Evolutionary conservation across 352 stramenopile genomes (phyloP), one percentile per base, ranked within the genome.

Genomic region (Phytophthora pseudosyringae): DNA sequence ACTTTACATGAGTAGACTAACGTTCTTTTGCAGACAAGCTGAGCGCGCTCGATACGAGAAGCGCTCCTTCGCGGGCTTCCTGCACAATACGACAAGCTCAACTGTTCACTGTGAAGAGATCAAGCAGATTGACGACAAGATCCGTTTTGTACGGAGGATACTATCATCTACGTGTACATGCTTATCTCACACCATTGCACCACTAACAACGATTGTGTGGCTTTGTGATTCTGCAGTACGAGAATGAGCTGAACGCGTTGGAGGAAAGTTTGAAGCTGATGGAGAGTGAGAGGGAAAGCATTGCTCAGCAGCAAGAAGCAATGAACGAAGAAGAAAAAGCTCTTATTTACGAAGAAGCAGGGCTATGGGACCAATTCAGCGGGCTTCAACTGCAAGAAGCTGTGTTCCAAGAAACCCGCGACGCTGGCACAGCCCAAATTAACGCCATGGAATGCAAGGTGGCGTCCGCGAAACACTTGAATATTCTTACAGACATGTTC

Each of bases 21-120:
- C 18, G 13, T 46, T 15, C 1, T 55, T 7, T 26, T 63, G 36
- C 38, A 89, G 80, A 9, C 80, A 89, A 59, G 86, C 81, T 5
- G 87, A 93, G 51, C 73, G 79, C 9, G 82, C 87, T 52, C 81
- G 87, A 10, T 80, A 79, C 50, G 85, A 94, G 67, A 95, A 95
- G 70, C 73, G 83, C 1, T 74, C 64, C 21, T 89, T 91, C 44
- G 61, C 76, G 3, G 64, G 74, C 1, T 90, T 80, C 40, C 47
- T 95, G 33, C 80, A 93, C 45, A 75, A 60, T 15, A 86, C 82
- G 5, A 78, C 67, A 1, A 73, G 73, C 13, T 73, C 73, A 8
- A 76, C 66, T 18, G 60, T 80, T 26, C 73, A 77, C 18, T 87
- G 73, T 51, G 74, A 90, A 64, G 76, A 87, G 41, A 68, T 89